Evolutionary conservation across 1,139 yeast species (phyloP).

Genomic region (Kurtzmaniella quercitrusa): DNA sequence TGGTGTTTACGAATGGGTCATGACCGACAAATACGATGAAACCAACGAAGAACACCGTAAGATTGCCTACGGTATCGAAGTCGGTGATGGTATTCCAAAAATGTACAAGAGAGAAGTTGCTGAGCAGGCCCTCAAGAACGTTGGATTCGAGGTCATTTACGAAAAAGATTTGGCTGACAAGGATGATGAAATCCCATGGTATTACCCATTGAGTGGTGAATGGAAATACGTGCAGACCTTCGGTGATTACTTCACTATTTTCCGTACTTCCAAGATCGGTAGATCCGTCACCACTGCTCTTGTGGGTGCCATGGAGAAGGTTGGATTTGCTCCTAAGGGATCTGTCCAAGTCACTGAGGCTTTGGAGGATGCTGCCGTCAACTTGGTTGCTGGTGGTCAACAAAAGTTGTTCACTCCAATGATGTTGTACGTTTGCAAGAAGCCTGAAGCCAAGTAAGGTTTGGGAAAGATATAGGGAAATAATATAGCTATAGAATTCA

Average conservation of each 20-base stretch:
- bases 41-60: constrained; percentile 84
- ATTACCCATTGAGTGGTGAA: constrained; percentile 93
- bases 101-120: constrained; percentile 89
- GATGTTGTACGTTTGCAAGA: constrained; percentile 86
- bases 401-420: constrained; percentile 90
- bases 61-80: constrained; percentile 94
- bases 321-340: constrained; percentile 92
- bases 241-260: constrained; percentile 75
- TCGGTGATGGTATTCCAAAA: constrained; percentile 98
- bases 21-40: constrained; percentile 93
- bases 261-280: constrained; percentile 87
- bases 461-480: not conserved
- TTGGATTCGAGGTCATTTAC: constrained; percentile 80
- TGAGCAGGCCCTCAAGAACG: constrained; percentile 75
- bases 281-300: constrained; percentile 79
- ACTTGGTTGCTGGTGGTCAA: constrained; percentile 90
- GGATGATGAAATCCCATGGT: constrained; percentile 93
- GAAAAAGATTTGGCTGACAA: constrained; percentile 80
- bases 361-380: constrained; percentile 94
- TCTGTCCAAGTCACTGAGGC: constrained; percentile 88
- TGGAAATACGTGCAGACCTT: constrained; percentile 80
- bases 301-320: constrained; percentile 74
- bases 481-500: not conserved
- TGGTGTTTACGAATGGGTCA: constrained; percentile 99
- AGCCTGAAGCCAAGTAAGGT: constrained; percentile 45